Percentiles rank a stretch among this genome's conserved stretches.
Conservation (phyloP, 805 yeast genomes). For the Yamadazyma akitaensis region DNA sequence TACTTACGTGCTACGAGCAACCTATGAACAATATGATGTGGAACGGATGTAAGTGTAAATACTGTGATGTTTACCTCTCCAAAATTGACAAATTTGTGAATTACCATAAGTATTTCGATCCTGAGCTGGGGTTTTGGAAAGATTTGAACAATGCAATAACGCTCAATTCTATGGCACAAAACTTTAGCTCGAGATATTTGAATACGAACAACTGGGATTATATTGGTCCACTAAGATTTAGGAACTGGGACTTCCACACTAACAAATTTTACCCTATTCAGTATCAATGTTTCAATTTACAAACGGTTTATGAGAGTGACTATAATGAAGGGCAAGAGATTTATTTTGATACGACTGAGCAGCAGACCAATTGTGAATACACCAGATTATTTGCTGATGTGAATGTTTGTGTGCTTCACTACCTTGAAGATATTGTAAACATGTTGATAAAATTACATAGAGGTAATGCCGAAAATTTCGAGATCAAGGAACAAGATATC, state of each 20-base stretch:
- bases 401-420: slow-evolving; percentile 29
- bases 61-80: slow-evolving; percentile 49
- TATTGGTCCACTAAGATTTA: slow-evolving; percentile 5
- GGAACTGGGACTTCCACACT: slow-evolving; percentile 12
- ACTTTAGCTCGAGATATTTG: slow-evolving; percentile 3
- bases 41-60: slow-evolving; percentile 71
- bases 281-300: slow-evolving; percentile 32
- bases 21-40: slow-evolving; percentile 66
- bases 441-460: slow-evolving; percentile 32
- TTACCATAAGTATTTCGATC: slow-evolving; percentile 60
- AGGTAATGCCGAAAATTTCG: slow-evolving; percentile 39
- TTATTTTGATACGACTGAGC: slow-evolving; percentile 12
- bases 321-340: slow-evolving; percentile 32
- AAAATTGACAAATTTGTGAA: slow-evolving; percentile 58
- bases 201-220: slow-evolving; percentile 10
- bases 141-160: slow-evolving; percentile 61
- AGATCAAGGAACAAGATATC: slow-evolving; percentile 24
- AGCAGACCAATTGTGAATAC: slow-evolving; percentile 6
- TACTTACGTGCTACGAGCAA: slow-evolving; percentile 67
- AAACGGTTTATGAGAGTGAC: slow-evolving; percentile 35
- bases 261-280: slow-evolving; percentile 18
- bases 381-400: slow-evolving; percentile 11
- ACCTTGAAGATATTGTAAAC: slow-evolving; percentile 30
- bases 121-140: slow-evolving; percentile 42
- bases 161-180: slow-evolving; percentile 49